Conservation (phyloP, 495 filamentous ascomycete genomes). For the Umbilicaria muhlenbergii region DNA sequence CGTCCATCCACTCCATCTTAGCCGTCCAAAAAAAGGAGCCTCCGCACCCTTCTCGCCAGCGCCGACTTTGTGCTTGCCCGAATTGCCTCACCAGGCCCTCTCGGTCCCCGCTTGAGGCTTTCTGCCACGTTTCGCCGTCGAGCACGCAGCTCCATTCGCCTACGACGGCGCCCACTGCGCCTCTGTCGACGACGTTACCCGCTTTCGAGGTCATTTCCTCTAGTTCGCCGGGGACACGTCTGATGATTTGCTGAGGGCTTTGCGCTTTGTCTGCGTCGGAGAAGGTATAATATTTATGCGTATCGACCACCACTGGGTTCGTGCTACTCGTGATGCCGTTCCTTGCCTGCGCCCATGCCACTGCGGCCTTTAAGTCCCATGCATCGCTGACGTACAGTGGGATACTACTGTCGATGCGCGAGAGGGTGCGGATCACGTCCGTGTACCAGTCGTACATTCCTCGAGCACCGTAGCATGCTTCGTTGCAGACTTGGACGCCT, state of each 20-base stretch:
- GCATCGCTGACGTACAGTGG: slow-evolving; percentile 39
- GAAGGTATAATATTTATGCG: slow-evolving; percentile 40
- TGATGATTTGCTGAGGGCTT: slow-evolving; percentile 30
- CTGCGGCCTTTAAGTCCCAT: slow-evolving; percentile 27
- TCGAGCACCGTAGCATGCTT: slow-evolving; percentile 26
- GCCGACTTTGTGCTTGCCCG: slow-evolving; percentile 26
- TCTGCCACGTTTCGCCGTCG: slow-evolving; percentile 26
- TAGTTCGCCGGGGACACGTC: slow-evolving; percentile 20
- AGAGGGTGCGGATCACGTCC: slow-evolving; percentile 24
- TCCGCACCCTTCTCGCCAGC: slow-evolving; percentile 26
- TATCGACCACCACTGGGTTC: slow-evolving; percentile 36
- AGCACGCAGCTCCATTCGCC: slow-evolving; percentile 41
- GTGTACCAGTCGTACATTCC: slow-evolving; percentile 40
- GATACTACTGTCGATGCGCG: slow-evolving; percentile 26
- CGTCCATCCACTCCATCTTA: slow-evolving; percentile 38
- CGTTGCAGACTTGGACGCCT: slow-evolving; percentile 38
- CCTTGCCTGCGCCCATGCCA: slow-evolving; percentile 20
- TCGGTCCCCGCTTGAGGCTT: slow-evolving; percentile 14
- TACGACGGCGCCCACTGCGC: slow-evolving; percentile 30
- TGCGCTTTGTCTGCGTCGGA: slow-evolving; percentile 25
- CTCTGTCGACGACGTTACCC: slow-evolving; percentile 25
- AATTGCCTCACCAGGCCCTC: slow-evolving; percentile 24
- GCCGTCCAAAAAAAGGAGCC: slow-evolving; percentile 38
- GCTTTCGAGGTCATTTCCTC: slow-evolving; percentile 16
- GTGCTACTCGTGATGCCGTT: slow-evolving; percentile 2